Conservation (phyloP, 371 early-diverging fungal species). For the Haplosporangium sp. region DNA sequence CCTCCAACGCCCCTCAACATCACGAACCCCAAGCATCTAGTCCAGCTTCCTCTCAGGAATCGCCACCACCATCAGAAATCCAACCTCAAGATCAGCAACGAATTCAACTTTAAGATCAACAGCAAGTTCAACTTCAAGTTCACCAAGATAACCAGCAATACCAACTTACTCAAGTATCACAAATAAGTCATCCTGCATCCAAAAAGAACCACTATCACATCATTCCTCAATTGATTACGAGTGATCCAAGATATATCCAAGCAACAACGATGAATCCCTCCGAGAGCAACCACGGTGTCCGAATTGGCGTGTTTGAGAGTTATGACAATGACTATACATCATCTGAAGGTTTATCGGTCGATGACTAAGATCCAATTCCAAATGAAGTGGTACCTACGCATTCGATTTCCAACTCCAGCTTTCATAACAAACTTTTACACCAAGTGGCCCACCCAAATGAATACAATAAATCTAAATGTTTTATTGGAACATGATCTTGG, state of each 20-base stretch:
- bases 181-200: background rate
- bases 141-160: background rate
- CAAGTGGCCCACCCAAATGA: background rate
- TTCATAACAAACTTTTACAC: background rate
- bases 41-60: background rate
- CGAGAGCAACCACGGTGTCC: slow-evolving; percentile 17
- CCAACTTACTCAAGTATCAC: background rate
- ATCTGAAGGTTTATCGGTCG: background rate
- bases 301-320: slow-evolving; percentile 4
- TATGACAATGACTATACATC: background rate
- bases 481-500: slow-evolving; percentile 1
- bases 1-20: background rate
- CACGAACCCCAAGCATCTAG: background rate
- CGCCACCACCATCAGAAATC: background rate
- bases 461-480: background rate
- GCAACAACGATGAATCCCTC: slow-evolving; percentile 12
- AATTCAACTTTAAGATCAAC: background rate
- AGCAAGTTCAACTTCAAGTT: background rate
- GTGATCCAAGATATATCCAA: slow-evolving; percentile 18
- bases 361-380: slow-evolving; percentile 1
- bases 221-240: background rate
- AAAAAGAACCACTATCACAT: background rate
- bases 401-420: background rate
- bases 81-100: background rate
- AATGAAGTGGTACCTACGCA: background rate